phyloP scores from a whole-genome alignment of 306 rosid genomes.

The Ceratonia siliqua region DNA sequence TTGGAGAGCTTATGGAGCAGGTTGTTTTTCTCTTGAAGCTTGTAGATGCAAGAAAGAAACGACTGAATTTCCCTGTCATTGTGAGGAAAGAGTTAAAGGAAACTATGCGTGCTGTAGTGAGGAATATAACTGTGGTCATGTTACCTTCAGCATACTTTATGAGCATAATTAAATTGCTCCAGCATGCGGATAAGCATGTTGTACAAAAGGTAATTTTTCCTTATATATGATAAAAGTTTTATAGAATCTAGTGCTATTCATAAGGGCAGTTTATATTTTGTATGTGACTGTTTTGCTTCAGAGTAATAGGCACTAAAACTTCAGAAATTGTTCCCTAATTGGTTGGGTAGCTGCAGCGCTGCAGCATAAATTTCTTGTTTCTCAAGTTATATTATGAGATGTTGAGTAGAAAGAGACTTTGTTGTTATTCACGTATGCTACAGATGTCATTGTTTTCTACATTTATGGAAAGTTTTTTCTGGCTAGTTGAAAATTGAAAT shows the following conservation, averaged over 20 bases:
- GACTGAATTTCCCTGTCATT: conserved; percentile 43
- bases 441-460: not conserved
- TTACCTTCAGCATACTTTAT: conserved; percentile 63
- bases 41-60: conserved; percentile 60
- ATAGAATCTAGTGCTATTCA: conserved; percentile 1
- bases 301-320: not conserved
- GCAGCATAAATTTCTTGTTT: not conserved
- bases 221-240: not conserved
- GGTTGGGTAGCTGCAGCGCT: not conserved
- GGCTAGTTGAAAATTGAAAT: not conserved
- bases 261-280: not conserved
- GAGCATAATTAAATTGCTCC: conserved; percentile 69
- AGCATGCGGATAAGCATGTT: conserved; percentile 54
- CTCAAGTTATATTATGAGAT: not conserved
- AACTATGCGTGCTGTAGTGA: conserved; percentile 57
- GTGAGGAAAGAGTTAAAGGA: conserved; percentile 68
- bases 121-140: conserved; percentile 53
- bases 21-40: conserved; percentile 60
- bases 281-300: not conserved
- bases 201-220: conserved; percentile 64
- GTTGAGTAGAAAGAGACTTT: not conserved
- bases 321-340: conserved; percentile 1
- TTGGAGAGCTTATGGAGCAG: conserved; percentile 76
- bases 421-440: not conserved
- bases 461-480: not conserved